Evolutionary conservation across 2,329 filamentous ascomycete species (phyloP).

Genomic region (Neonectria coccinea): DNA sequence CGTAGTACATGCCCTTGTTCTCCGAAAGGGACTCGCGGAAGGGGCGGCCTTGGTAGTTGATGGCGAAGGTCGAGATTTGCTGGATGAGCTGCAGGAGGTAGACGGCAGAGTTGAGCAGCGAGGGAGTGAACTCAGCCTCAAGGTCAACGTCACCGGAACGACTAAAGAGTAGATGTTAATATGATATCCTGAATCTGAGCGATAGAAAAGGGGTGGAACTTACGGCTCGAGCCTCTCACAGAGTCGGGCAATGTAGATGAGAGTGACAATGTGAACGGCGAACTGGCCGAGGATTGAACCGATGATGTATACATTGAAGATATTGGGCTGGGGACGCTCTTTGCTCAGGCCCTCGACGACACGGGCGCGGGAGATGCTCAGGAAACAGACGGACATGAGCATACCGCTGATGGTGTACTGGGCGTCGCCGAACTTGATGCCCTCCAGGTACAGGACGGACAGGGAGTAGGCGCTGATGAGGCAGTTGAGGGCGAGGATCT

Average conservation of each 20-base stretch:
- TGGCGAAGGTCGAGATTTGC: slow-evolving; percentile 98
- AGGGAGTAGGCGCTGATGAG: slow-evolving; percentile 97
- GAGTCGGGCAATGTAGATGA: slow-evolving; percentile 93
- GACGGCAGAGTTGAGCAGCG: slow-evolving; percentile 94
- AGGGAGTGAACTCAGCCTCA: slow-evolving; percentile 93
- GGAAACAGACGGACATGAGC: slow-evolving; percentile 99
- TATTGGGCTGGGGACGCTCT: slow-evolving; percentile 97
- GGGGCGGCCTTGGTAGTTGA: slow-evolving; percentile 98
- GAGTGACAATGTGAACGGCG: slow-evolving; percentile 90
- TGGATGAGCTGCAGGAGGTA: slow-evolving; percentile 98
- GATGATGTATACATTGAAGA: slow-evolving; percentile 99
- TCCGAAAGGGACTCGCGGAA: slow-evolving; percentile 97
- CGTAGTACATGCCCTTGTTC: slow-evolving; percentile 98
- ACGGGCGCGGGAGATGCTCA: slow-evolving; percentile 97
- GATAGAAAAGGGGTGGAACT: slow-evolving; percentile 52
- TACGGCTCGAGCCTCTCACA: slow-evolving; percentile 89
- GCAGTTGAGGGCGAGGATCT: slow-evolving; percentile 97
- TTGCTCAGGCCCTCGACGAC: slow-evolving; percentile 96
- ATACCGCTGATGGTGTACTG: slow-evolving; percentile 99
- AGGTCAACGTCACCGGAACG: slow-evolving; percentile 78
- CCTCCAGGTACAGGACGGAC: slow-evolving; percentile 94
- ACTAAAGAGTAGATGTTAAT: slow-evolving; percentile 51
- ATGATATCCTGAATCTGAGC: neutral
- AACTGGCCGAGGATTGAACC: slow-evolving; percentile 98
- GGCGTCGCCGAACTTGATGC: slow-evolving; percentile 98